Percentiles rank a stretch among this genome's conserved stretches.
Evolutionary conservation across 352 stramenopile species (phyloP).

Genomic region (Blastocystis sp.): DNA sequence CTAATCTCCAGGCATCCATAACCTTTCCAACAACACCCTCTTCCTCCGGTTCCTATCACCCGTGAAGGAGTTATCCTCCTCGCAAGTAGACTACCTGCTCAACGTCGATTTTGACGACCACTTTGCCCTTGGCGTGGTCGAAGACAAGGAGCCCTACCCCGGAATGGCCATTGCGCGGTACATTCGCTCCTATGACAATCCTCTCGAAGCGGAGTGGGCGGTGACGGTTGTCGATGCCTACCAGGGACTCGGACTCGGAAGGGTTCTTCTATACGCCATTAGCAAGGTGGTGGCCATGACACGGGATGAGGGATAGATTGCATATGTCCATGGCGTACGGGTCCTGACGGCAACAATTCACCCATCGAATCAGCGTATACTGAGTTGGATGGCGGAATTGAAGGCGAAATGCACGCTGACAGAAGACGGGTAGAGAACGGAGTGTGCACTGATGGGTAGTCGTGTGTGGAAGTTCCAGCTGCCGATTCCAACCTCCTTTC

Average conservation of each 20-base stretch:
- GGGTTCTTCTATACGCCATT: constrained; percentile 51
- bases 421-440: constrained; percentile 33
- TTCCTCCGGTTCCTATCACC: constrained; percentile 65
- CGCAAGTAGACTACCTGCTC: constrained; percentile 62
- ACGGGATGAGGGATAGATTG: constrained; percentile 14
- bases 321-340: constrained; percentile 36
- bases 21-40: constrained; percentile 42
- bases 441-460: background rate
- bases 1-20: constrained; percentile 17
- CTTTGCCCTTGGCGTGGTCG: constrained; percentile 28
- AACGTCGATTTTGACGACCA: constrained; percentile 67
- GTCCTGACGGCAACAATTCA: constrained; percentile 47
- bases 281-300: background rate
- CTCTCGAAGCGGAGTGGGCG: constrained; percentile 52
- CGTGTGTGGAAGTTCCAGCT: constrained; percentile 47
- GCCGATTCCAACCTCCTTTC: constrained; percentile 47
- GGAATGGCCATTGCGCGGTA: constrained; percentile 67
- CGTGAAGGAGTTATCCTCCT: constrained; percentile 28
- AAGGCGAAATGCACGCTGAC: constrained; percentile 2
- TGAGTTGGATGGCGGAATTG: constrained; percentile 56
- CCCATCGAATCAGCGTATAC: constrained; percentile 53
- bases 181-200: constrained; percentile 61
- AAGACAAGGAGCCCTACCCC: constrained; percentile 41
- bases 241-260: constrained; percentile 56
- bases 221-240: constrained; percentile 62